These are phyloP conservation scores for Gilbertella persicaria DNA, from an alignment of 371 early-diverging fungal genomes.

Conservation along the genomic window DNA sequence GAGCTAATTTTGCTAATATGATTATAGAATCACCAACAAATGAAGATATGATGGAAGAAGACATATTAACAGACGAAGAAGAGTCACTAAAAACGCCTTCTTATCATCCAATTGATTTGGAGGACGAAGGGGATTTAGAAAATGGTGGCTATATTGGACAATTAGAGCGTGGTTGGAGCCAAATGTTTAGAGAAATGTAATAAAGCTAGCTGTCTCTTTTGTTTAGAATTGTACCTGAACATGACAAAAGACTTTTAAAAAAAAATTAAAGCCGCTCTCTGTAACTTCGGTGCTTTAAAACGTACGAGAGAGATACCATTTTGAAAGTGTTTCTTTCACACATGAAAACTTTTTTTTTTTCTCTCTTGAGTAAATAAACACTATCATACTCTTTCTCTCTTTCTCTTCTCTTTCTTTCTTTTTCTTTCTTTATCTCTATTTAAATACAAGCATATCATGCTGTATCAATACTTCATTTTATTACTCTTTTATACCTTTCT, in stretches of 20 bases:
- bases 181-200: not conserved
- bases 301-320: too few species aligned
- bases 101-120: slow-evolving; percentile 2
- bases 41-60: slow-evolving; percentile 8
- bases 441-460: not conserved
- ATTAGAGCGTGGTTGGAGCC: slow-evolving; percentile 5
- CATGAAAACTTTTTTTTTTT: too few species aligned
- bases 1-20: not conserved
- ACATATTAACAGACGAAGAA: slow-evolving; percentile 10
- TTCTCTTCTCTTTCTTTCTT: too few species aligned
- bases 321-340: too few species aligned
- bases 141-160: slow-evolving; percentile 1
- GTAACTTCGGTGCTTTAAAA: too few species aligned
- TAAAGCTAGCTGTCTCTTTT: too few species aligned
- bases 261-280: too few species aligned
- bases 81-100: slow-evolving; percentile 9
- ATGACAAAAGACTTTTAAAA: too few species aligned
- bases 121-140: slow-evolving; percentile 1
- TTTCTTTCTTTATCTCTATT: not conserved
- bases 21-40: not conserved
- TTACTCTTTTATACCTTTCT: not conserved
- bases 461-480: slow-evolving; percentile 1
- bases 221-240: too few species aligned
- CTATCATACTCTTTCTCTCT: too few species aligned
- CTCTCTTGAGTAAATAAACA: too few species aligned